phyloP scores from a whole-genome alignment of 441 rosid species.

The Euphorbia corollata region DNA sequence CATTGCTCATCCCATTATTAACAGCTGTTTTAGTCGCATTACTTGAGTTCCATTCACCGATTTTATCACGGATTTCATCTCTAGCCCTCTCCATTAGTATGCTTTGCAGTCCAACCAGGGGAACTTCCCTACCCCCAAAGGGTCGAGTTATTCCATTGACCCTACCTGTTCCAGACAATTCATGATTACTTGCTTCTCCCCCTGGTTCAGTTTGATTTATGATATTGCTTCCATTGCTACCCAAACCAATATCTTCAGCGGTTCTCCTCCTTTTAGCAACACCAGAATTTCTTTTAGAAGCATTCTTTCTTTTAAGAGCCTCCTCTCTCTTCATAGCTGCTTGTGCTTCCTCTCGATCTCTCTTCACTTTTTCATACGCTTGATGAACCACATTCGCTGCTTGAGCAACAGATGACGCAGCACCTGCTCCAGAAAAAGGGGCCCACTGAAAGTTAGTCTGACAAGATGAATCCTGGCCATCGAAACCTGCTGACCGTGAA shows the following conservation, averaged over 20 bases:
- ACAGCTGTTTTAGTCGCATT: constrained; percentile 22
- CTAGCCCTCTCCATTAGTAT: constrained; percentile 37
- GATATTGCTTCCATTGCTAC: constrained; percentile 19
- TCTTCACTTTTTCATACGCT: constrained; percentile 33
- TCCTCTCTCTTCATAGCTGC: constrained; percentile 35
- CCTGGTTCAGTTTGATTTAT: constrained; percentile 24
- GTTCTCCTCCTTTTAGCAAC: constrained; percentile 37
- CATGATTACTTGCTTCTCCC: constrained; percentile 23
- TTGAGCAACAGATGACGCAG: constrained; percentile 29
- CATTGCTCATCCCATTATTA: constrained; percentile 16
- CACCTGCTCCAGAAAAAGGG: constrained; percentile 27
- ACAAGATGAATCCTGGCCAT: constrained; percentile 15
- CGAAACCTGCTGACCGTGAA: constrained; percentile 15
- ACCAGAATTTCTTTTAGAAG: constrained; percentile 34
- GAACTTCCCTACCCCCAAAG: constrained; percentile 25
- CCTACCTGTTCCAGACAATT: constrained; percentile 26
- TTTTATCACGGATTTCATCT: constrained; percentile 33
- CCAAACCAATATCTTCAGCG: constrained; percentile 27
- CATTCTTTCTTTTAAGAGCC: constrained; percentile 33
- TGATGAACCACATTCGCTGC: constrained; percentile 38
- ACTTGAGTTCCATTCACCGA: constrained; percentile 30
- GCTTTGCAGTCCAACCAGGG: constrained; percentile 28
- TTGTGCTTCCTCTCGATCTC: constrained; percentile 35
- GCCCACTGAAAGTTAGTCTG: constrained; percentile 26
- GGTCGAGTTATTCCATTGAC: constrained; percentile 34